Evolutionary conservation across 495 filamentous ascomycete species (phyloP), one percentile per base, ranked within the genome.

Genomic region (Penicillium parvum): DNA sequence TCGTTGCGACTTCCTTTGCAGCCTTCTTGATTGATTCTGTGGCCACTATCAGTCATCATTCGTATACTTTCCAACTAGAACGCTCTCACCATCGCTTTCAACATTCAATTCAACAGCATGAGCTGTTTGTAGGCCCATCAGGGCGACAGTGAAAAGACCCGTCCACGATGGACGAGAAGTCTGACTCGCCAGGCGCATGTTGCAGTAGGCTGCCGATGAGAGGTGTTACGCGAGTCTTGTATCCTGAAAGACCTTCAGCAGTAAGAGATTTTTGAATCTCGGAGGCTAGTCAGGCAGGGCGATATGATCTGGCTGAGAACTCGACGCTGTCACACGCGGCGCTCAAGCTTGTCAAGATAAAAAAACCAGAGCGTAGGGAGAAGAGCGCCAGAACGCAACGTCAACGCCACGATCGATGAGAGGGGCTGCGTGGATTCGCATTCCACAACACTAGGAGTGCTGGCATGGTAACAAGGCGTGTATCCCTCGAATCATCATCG

Each of bases 1-100:
- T 66, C 27, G 63, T 55, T 5, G 73, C 72, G 35, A 69, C 58
- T 1, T 55, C 50, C 17, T 58, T 57, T 1, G 73, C 68, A 2
- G 69, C 73, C 10, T 53, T 48, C 53, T 74, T 75, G 40, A 77
- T 68, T 5, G 74, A 74, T 18, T 63, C 74, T 78, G 37, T 27
- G 15, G 17, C 14, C 14, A 10, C 15, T 0, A 1, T 29, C 5
- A 19, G 29, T 48, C 14, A 50, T 29, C 19, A 3, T 33, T 8
- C 16, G 9, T 6, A 11, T 7, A 8, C 9, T 8, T 3, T 14
- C 3, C n/a, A 5, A 33, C 19, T 10, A 4, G 0, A 3, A 3
- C 4, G 17, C 7, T 28, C 53, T 15, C 25, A 61, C 60, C 38
- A 17, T 26, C 43, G 28, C 55, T 38, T 17, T 61, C 52, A 12